A percentile compares a stretch with the other conserved stretches of the same genome.
Evolutionary conservation across 192 early-diverging fungal species (phyloP).

Genomic region (Entophlyctis luteolus): DNA sequence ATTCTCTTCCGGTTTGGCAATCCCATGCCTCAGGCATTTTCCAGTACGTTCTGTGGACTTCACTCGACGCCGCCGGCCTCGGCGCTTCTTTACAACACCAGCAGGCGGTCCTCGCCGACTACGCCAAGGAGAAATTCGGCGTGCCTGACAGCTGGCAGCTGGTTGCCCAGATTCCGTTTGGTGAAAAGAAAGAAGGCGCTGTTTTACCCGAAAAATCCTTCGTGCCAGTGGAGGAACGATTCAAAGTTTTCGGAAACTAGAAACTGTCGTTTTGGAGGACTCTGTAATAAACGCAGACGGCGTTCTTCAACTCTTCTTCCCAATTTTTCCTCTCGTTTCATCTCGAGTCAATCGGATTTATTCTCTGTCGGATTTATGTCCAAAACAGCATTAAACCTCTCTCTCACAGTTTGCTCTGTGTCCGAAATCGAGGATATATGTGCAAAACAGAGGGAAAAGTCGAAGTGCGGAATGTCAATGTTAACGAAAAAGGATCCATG

Average conservation of each 20-base stretch:
- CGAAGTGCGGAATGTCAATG: too few species aligned
- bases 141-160: conserved; percentile 28
- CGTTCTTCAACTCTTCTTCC: too few species aligned
- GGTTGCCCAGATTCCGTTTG: conserved; percentile 31
- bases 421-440: too few species aligned
- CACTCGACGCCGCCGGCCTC: conserved; percentile 20
- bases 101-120: conserved; percentile 7
- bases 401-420: too few species aligned
- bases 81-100: conserved; percentile 27
- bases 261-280: too few species aligned
- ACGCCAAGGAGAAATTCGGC: neutral
- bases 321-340: too few species aligned
- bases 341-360: too few species aligned
- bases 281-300: too few species aligned
- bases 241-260: conserved; percentile 9
- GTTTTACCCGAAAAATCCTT: conserved; percentile 1
- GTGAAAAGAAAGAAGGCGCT: neutral
- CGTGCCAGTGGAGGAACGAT: conserved; percentile 4
- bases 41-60: conserved; percentile 31
- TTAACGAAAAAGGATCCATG: too few species aligned
- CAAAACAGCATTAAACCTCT: too few species aligned
- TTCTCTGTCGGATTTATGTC: too few species aligned
- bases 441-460: too few species aligned
- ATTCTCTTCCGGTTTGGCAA: conserved; percentile 7
- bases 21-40: conserved; percentile 25